These are phyloP conservation scores for Reutealis trisperma DNA, from an alignment of 345 rosid species.

Conservation along the genomic window DNA sequence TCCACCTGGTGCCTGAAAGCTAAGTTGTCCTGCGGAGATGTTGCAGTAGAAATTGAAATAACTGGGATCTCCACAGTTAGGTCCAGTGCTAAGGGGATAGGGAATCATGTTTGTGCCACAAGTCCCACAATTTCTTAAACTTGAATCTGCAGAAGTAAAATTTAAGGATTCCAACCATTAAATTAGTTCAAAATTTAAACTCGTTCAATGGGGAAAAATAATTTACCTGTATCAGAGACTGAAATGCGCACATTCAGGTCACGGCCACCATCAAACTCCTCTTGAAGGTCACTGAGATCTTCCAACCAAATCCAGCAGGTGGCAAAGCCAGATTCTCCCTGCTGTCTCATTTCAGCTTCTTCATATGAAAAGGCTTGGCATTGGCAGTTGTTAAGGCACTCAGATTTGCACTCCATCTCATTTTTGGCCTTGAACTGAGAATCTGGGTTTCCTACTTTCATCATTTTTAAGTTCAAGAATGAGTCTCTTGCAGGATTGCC, in stretches of 20 bases:
- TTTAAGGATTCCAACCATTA: neutral
- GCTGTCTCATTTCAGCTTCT: neutral
- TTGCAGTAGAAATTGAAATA: conserved; percentile 58
- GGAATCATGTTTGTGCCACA: conserved; percentile 58
- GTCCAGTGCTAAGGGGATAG: conserved; percentile 66
- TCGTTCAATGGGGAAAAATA: neutral
- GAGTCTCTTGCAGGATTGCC: conserved; percentile 14
- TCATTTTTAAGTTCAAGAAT: conserved; percentile 25
- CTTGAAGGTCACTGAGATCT: conserved; percentile 54
- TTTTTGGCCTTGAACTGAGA: fast-evolving
- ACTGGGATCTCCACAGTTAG: conserved; percentile 58
- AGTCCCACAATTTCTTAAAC: conserved; percentile 41
- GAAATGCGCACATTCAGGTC: conserved; percentile 48
- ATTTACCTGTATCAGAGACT: conserved; percentile 46
- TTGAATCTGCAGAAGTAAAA: conserved; percentile 39
- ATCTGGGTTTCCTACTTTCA: conserved; percentile 13
- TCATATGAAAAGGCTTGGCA: conserved; percentile 41
- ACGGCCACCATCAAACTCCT: conserved; percentile 48
- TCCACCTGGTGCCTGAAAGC: conserved; percentile 38
- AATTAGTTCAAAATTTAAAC: neutral
- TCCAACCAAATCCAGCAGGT: conserved; percentile 70
- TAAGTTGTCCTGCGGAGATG: conserved; percentile 44
- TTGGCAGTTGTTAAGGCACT: conserved; percentile 19
- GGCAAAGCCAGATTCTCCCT: neutral
- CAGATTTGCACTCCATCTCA: conserved; percentile 7